Percentiles rank a stretch among this genome's conserved stretches.
Conservation (phyloP, 1,284 basidiomycete genomes). For the Naganishia liquefaciens region DNA sequence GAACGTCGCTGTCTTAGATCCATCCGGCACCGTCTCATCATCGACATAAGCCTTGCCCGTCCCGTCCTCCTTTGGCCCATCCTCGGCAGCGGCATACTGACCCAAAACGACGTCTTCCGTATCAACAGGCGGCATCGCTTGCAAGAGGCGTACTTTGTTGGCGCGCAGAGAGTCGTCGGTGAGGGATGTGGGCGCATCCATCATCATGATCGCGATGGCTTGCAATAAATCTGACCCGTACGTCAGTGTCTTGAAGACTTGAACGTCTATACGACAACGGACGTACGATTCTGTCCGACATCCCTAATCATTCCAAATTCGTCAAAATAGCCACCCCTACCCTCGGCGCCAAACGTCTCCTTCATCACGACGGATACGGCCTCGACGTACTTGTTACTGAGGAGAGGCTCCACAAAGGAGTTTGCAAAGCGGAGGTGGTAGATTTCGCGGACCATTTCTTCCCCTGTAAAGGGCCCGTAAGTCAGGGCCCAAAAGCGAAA, state of each 20-base stretch:
- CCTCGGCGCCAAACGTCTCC: conserved; percentile 53
- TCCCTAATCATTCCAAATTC: conserved; percentile 54
- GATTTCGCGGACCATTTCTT: conserved; percentile 31
- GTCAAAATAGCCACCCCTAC: conserved; percentile 53
- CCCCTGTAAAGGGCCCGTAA: conserved; percentile 2
- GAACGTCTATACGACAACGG: neutral
- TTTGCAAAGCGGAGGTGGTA: conserved; percentile 29
- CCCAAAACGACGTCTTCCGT: conserved; percentile 47
- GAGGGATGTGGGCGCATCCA: conserved; percentile 48
- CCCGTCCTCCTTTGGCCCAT: conserved; percentile 32
- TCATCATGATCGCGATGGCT: conserved; percentile 47
- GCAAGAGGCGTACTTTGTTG: conserved; percentile 45
- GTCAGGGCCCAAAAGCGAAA: neutral
- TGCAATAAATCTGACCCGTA: conserved; percentile 41
- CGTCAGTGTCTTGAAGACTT: conserved; percentile 3
- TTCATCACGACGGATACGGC: conserved; percentile 52
- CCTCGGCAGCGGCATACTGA: conserved; percentile 41
- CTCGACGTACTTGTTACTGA: conserved; percentile 48
- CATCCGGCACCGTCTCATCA: conserved; percentile 50
- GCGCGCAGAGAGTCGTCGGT: conserved; percentile 49
- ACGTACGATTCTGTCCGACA: conserved; percentile 49
- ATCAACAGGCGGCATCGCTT: conserved; percentile 44
- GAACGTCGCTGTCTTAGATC: conserved; percentile 51
- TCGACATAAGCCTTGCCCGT: conserved; percentile 50
- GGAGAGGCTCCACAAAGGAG: conserved; percentile 41